A percentile compares a stretch with the other conserved stretches of the same genome.
These are phyloP conservation scores for Lactarius pseudohatsudake DNA, from an alignment of 768 basidiomycete genomes.

Conservation along the genomic window DNA sequence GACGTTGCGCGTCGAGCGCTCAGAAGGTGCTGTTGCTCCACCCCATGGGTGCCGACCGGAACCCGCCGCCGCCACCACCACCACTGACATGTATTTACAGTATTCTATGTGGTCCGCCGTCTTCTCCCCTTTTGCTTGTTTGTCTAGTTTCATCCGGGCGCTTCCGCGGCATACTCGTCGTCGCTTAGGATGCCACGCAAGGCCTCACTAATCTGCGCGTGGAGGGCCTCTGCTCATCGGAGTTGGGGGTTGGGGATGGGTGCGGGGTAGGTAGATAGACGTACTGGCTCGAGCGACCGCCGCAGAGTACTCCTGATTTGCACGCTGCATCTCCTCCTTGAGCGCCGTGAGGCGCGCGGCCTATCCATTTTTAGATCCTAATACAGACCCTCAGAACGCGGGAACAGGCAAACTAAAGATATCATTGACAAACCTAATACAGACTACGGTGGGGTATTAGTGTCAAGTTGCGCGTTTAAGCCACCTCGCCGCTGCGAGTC, in stretches of 20 bases:
- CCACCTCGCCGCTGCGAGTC: no score
- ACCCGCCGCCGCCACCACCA: not conserved
- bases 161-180: conserved; percentile 42
- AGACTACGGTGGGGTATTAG: no score
- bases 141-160: conserved; percentile 21
- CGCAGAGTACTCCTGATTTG: conserved; percentile 72
- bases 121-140: not conserved
- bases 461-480: no score
- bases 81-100: not conserved
- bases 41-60: not conserved
- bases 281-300: conserved; percentile 77
- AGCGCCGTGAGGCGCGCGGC: conserved; percentile 64
- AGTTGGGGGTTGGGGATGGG: not conserved
- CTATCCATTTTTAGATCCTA: conserved; percentile 36
- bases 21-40: conserved; percentile 1
- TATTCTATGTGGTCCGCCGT: not conserved
- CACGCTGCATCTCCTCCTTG: conserved; percentile 67
- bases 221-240: conserved; percentile 50
- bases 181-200: conserved; percentile 57
- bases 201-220: conserved; percentile 58
- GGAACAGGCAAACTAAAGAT: no score
- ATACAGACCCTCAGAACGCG: no score
- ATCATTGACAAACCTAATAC: no score
- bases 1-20: not conserved
- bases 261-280: conserved; percentile 34